phyloP scores from a whole-genome alignment of 2,329 filamentous ascomycete genomes.

The Fonsecaea pugnacius region DNA sequence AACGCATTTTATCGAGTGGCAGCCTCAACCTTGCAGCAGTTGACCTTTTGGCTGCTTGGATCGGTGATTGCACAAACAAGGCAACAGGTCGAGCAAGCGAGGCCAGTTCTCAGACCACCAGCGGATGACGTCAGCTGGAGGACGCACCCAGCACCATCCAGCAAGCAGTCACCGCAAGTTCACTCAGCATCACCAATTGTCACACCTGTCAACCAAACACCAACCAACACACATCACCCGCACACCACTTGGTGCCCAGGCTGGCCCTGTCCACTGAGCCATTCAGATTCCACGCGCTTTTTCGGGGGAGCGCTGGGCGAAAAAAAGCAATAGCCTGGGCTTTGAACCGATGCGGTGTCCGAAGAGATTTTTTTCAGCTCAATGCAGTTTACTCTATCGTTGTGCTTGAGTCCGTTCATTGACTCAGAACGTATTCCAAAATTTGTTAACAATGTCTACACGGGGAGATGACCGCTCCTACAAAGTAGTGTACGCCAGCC shows the following conservation, averaged over 20 bases:
- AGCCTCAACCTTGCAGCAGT: neutral
- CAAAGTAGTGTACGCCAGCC: conserved; percentile 33
- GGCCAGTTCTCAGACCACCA: conserved; percentile 1
- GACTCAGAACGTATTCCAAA: neutral
- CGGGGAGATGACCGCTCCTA: conserved; percentile 31
- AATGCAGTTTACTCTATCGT: neutral
- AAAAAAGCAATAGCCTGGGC: neutral
- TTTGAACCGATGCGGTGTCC: neutral
- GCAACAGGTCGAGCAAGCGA: conserved; percentile 3
- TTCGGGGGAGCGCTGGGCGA: neutral
- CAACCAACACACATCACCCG: neutral
- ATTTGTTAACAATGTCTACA: conserved; percentile 20
- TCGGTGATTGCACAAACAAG: neutral
- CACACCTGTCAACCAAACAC: neutral
- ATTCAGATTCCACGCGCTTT: neutral
- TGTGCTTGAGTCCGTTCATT: neutral
- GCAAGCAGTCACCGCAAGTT: neutral
- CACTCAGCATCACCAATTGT: neutral
- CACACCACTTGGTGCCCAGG: neutral
- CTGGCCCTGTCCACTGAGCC: neutral
- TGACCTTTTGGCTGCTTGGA: neutral
- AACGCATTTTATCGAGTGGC: neutral
- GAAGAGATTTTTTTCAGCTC: neutral
- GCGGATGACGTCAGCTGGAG: neutral
- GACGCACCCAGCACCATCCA: neutral